Conservation (phyloP, 1,284 basidiomycete genomes). For the Bjerkandera adusta region DNA sequence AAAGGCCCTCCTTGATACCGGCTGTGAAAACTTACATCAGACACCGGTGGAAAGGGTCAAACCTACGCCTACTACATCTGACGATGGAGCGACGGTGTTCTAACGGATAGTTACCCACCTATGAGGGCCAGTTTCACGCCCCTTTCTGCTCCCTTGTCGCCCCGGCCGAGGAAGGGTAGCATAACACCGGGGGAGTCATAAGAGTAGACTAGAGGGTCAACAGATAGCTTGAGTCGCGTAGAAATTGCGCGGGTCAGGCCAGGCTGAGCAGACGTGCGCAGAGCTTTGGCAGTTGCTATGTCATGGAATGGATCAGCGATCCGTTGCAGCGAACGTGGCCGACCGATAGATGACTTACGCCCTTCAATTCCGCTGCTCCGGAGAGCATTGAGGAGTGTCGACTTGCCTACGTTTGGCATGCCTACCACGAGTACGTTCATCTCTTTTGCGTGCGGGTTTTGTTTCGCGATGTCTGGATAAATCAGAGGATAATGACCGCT, state of each 20-base stretch:
- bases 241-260: conserved; percentile 86
- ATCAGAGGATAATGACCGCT: not conserved
- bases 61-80: not conserved
- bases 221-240: conserved; percentile 77
- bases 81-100: not conserved
- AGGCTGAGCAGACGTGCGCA: conserved; percentile 86
- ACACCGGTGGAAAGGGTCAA: not conserved
- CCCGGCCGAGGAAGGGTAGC: conserved; percentile 92
- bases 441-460: conserved; percentile 65
- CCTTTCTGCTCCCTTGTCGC: conserved; percentile 81
- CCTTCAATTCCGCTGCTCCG: conserved; percentile 86
- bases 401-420: conserved; percentile 99
- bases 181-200: conserved; percentile 97
- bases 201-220: conserved; percentile 85
- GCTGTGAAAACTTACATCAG: conserved; percentile 45
- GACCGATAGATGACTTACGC: conserved; percentile 45
- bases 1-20: conserved; percentile 93
- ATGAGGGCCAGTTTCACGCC: conserved; percentile 93
- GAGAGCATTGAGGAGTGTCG: conserved; percentile 90
- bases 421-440: conserved; percentile 90
- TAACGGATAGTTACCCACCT: conserved; percentile 45
- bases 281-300: conserved; percentile 75
- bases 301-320: conserved; percentile 1
- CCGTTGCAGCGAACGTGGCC: conserved; percentile 3
- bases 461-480: conserved; percentile 62